A percentile compares a stretch with the other conserved stretches of the same genome.
phyloP scores from a whole-genome alignment of 495 filamentous ascomycete genomes.

The Wilcoxina mikolae region DNA sequence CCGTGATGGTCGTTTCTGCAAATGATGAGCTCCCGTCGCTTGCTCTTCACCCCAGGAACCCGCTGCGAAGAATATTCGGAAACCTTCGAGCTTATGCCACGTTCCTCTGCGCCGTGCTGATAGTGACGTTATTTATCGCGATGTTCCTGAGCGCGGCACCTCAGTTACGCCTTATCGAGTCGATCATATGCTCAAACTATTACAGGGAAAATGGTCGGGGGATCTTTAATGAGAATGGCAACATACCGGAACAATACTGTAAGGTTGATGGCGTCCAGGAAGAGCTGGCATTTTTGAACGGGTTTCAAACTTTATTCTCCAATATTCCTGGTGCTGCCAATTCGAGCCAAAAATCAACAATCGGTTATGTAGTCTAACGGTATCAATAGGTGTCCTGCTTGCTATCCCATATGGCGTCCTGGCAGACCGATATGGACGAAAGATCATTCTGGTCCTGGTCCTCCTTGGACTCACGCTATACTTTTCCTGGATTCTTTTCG shows the following conservation, averaged over 20 bases:
- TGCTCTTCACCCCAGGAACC: neutral
- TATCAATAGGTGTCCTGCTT: neutral
- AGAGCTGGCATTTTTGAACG: conserved; percentile 7
- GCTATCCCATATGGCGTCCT: conserved; percentile 4
- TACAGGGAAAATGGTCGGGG: neutral
- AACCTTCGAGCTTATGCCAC: neutral
- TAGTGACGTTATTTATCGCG: conserved; percentile 5
- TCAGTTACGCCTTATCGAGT: conserved; percentile 6
- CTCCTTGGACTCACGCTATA: neutral
- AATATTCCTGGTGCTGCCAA: conserved; percentile 6
- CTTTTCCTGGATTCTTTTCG: neutral
- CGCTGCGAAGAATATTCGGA: neutral
- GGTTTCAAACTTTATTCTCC: conserved; percentile 4
- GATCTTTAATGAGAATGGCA: neutral
- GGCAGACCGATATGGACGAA: conserved; percentile 1
- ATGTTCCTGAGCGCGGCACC: conserved; percentile 2
- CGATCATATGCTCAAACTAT: neutral
- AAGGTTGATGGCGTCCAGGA: conserved; percentile 6
- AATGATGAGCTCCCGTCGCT: neutral
- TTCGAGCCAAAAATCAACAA: neutral
- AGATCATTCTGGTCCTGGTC: neutral
- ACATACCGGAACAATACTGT: conserved; percentile 1
- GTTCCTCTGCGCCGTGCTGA: conserved; percentile 3
- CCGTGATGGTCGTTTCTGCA: too few species aligned
- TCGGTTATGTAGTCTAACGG: neutral